Evolutionary conservation across 225 moss, liverwort and hornwort genomes (phyloP).

Genomic region (Marchantia paleacea): DNA sequence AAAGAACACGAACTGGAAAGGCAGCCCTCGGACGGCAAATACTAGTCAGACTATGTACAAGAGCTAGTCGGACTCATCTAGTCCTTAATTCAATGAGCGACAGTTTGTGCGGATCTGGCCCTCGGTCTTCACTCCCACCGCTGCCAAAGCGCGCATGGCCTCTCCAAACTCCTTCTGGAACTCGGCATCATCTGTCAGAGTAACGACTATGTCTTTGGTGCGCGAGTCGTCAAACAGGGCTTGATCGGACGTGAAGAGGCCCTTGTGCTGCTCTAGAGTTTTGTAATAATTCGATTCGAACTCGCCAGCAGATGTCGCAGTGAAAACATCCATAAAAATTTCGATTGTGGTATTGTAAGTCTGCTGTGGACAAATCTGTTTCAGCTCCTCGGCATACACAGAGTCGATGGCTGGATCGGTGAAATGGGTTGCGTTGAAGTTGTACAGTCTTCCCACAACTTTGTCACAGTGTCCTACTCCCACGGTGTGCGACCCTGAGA

Average conservation of each 20-base stretch:
- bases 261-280: not conserved
- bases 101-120: not conserved
- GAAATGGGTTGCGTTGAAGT: not conserved
- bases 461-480: not conserved
- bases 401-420: constrained; percentile 6
- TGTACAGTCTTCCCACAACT: not conserved
- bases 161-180: not conserved
- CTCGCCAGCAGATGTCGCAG: not conserved
- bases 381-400: not conserved
- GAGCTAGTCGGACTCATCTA: too few species aligned
- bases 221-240: not conserved
- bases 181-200: not conserved
- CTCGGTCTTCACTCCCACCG: not conserved
- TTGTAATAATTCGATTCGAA: constrained; percentile 8
- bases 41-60: too few species aligned
- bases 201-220: not conserved
- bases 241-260: constrained; percentile 15
- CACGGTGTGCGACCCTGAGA: constrained; percentile 3
- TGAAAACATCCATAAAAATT: not conserved
- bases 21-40: too few species aligned
- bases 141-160: not conserved
- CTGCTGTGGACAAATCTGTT: not conserved
- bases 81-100: not conserved
- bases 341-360: not conserved
- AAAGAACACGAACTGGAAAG: too few species aligned